A percentile compares a stretch with the other conserved stretches of the same genome.
Conservation (phyloP, 228 moss, liverwort and hornwort species). For the Sphagnum fallax region DNA sequence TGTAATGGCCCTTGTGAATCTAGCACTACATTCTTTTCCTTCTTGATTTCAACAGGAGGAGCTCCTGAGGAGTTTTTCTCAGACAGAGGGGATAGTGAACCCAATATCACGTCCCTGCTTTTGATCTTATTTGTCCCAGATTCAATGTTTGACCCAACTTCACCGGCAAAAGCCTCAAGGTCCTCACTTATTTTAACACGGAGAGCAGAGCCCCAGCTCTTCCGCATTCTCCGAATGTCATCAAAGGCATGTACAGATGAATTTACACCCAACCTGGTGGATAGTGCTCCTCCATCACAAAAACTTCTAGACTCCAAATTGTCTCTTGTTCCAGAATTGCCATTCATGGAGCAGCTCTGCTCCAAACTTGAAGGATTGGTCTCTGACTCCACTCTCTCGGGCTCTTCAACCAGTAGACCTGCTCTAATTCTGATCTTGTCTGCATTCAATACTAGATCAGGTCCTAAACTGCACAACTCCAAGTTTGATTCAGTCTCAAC, state of each 20-base stretch:
- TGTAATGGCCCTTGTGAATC: slow-evolving; percentile 1
- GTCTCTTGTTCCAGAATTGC: not conserved
- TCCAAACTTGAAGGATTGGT: not conserved
- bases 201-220: slow-evolving; percentile 93
- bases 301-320: not conserved
- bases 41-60: not conserved
- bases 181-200: slow-evolving; percentile 47
- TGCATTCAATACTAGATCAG: not conserved
- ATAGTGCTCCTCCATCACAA: slow-evolving; percentile 3
- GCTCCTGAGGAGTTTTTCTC: not conserved
- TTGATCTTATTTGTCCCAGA: not conserved
- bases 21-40: not conserved
- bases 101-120: not conserved
- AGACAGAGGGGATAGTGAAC: not conserved
- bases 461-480: not conserved
- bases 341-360: too few relatives aligned
- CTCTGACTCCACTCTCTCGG: slow-evolving; percentile 9
- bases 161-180: slow-evolving; percentile 10
- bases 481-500: not conserved
- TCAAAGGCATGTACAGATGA: slow-evolving; percentile 56
- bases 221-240: slow-evolving; percentile 60
- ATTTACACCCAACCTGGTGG: slow-evolving; percentile 21
- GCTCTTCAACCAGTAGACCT: not conserved
- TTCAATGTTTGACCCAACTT: slow-evolving; percentile 8
- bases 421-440: not conserved